Conservation (phyloP, 2,329 filamentous ascomycete genomes). For the Pestalotiopsis sp. region DNA sequence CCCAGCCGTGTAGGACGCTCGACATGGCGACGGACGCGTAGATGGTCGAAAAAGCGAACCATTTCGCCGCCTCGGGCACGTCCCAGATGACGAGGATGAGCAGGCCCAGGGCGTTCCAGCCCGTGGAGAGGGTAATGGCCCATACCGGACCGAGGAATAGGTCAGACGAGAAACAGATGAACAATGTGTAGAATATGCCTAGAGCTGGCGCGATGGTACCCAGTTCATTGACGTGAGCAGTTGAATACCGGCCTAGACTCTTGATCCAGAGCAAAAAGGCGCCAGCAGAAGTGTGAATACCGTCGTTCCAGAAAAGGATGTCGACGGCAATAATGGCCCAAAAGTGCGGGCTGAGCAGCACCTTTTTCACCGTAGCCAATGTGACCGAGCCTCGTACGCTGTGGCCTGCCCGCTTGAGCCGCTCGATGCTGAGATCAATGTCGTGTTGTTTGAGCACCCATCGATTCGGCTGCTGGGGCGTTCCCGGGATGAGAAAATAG, state of each 20-base stretch:
- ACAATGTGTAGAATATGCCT: slow-evolving; percentile 58
- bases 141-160: slow-evolving; percentile 53
- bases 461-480: slow-evolving; percentile 23
- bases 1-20: slow-evolving; percentile 57
- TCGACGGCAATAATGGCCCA: slow-evolving; percentile 54
- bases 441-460: slow-evolving; percentile 36
- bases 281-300: slow-evolving; percentile 46
- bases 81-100: slow-evolving; percentile 56
- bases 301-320: slow-evolving; percentile 59
- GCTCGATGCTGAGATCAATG: slow-evolving; percentile 44
- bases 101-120: slow-evolving; percentile 54
- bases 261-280: slow-evolving; percentile 61
- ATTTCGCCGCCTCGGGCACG: slow-evolving; percentile 56
- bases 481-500: slow-evolving; percentile 54
- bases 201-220: slow-evolving; percentile 54
- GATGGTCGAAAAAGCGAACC: slow-evolving; percentile 53
- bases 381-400: slow-evolving; percentile 8
- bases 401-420: slow-evolving; percentile 45
- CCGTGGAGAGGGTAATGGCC: slow-evolving; percentile 53
- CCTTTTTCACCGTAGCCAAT: slow-evolving; percentile 27
- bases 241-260: slow-evolving; percentile 49
- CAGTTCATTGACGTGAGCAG: slow-evolving; percentile 50
- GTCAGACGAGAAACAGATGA: slow-evolving; percentile 57
- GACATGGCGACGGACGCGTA: slow-evolving; percentile 55
- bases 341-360: slow-evolving; percentile 47